Evolutionary conservation across 2,329 filamentous ascomycete genomes (phyloP), one percentile per base, ranked within the genome.

Genomic region (Teratosphaeria epicoccoides): DNA sequence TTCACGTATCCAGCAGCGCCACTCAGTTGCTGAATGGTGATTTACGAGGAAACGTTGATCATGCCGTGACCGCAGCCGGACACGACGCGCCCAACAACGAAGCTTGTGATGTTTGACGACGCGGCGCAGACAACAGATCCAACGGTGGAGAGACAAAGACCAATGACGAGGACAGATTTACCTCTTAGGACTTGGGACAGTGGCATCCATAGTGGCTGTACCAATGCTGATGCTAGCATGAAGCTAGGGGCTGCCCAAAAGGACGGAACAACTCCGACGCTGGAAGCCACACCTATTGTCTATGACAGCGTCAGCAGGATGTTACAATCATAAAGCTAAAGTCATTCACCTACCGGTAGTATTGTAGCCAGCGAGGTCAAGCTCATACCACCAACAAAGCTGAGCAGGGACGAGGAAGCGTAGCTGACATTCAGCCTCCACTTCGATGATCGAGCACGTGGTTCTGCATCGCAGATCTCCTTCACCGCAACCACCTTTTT

Each of bases 191-290:
- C 67, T 52, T 69, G 61, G 6, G 66, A 68, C 51, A 72, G 69
- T 11, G 64, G 66, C 33, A 68, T 69, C 2, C 70, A 45, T 7
- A 72, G 60, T 2, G 70, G 70, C 51, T 71, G 70, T 46, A 69
- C 66, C 10, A 71, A 61, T 10, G 68, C 66, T 14, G 65, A 65
- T 6, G 69, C 67, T n/a, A 71, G 51, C 14, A 71, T 61, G 47
- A 69, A 70, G 1, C 64, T 64, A n/a, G 64, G 71, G 1, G 69
- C 68, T 22, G 65, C 59, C 70, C 70, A 72, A 55, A 71, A 70
- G 5, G 68, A 45, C 24, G 52, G 29, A 11, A 52, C 43, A 17
- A 51, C 23, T 5, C 37, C 47, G 14, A 52, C 46, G 26, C 45
- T 7, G 2, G 57, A 49, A 7, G 53, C 52, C 6, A 49, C 7